A percentile compares a stretch with the other conserved stretches of the same genome.
Conservation (phyloP, 169 alveolate genomes). For the Theileria annulata region DNA sequence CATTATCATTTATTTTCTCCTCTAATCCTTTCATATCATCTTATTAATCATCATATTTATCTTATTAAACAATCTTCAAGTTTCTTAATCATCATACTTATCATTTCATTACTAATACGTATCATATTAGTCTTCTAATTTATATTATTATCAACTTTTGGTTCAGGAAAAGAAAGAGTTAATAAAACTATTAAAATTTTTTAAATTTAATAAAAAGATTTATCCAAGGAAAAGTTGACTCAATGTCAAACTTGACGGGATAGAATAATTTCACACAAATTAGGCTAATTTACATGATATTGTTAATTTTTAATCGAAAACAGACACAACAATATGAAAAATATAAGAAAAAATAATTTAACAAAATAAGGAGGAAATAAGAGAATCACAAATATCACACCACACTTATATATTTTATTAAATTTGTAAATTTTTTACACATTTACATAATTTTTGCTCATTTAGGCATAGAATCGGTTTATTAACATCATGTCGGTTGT, state of each 20-base stretch:
- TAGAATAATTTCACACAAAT: too few species aligned
- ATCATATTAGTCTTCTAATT: not conserved
- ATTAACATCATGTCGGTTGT: not conserved
- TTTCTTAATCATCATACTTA: too few species aligned
- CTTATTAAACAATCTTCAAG: too few species aligned
- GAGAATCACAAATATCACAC: not conserved
- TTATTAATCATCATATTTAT: not conserved
- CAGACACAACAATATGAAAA: not conserved
- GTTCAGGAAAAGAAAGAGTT: too few species aligned
- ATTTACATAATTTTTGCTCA: not conserved
- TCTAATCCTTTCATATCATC: constrained; percentile 20
- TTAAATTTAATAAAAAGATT: not conserved
- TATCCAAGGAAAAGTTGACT: not conserved
- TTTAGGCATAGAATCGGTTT: too few species aligned
- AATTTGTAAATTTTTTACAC: not conserved
- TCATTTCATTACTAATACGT: not conserved
- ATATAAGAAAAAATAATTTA: not conserved
- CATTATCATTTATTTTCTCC: constrained; percentile 23
- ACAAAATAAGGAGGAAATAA: not conserved
- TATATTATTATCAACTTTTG: not conserved
- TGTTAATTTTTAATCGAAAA: not conserved
- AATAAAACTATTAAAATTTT: too few species aligned
- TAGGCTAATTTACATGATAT: not conserved
- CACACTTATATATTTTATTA: not conserved
- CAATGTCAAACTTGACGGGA: not conserved